Evolutionary conservation across 192 early-diverging fungal genomes (phyloP).

Genomic region (Backusella macrospora): DNA sequence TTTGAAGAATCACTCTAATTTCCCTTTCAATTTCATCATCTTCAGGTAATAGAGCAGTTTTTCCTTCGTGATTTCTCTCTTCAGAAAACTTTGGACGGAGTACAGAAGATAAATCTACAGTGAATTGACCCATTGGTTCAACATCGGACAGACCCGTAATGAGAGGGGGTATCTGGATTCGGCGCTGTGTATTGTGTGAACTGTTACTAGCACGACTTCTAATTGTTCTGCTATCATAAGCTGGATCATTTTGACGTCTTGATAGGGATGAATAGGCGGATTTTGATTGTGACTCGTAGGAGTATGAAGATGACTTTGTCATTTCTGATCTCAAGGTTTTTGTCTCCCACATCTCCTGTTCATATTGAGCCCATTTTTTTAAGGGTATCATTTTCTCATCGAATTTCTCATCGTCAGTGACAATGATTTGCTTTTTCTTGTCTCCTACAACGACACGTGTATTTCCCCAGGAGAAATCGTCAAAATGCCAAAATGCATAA

Average conservation of each 20-base stretch:
- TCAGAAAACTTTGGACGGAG: constrained; percentile 8
- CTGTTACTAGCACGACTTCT: constrained; percentile 3
- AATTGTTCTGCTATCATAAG: constrained; percentile 13
- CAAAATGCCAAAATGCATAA: constrained; percentile 98
- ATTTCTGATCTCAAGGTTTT: constrained; percentile 28
- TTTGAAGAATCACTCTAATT: constrained; percentile 66
- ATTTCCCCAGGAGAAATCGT: constrained; percentile 99
- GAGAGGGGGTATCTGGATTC: neutral
- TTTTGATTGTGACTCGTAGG: constrained; percentile 30
- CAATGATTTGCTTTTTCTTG: constrained; percentile 56
- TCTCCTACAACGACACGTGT: constrained; percentile 57
- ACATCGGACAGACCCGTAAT: constrained; percentile 18
- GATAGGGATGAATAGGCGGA: neutral
- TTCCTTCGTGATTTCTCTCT: constrained; percentile 14
- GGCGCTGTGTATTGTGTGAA: neutral
- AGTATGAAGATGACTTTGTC: constrained; percentile 36
- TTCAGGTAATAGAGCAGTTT: constrained; percentile 16
- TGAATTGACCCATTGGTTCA: constrained; percentile 20
- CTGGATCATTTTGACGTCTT: neutral
- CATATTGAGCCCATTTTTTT: constrained; percentile 72
- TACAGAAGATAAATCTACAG: constrained; percentile 25
- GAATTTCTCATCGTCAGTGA: constrained; percentile 68
- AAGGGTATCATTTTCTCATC: constrained; percentile 73
- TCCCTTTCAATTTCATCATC: constrained; percentile 58
- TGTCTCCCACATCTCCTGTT: constrained; percentile 57